Evolutionary conservation across 768 basidiomycete species (phyloP), one percentile per base, ranked within the genome.

Genomic region (Xerocomellus dryophilus): DNA sequence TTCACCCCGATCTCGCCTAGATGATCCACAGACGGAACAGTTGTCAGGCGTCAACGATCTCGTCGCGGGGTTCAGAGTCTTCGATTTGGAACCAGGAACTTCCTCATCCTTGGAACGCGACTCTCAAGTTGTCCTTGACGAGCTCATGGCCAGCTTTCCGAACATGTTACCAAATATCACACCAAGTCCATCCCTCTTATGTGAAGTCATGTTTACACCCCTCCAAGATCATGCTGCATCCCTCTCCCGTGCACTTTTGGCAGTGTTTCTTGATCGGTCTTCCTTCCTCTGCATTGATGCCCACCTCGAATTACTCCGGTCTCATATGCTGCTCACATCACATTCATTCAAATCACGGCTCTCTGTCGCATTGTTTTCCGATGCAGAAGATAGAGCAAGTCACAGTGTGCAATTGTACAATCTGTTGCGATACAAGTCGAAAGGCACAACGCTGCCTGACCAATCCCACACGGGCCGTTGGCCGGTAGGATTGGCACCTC

Each of bases 271-370:
- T 10, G 75, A 81, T 12, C 78, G 82, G 0, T 69, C 79, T 2
- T 82, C 82, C 8, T 77, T 78, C n/a, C 82, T 93, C 47, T 83
- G 85, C 59, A 74, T 93, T 35, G 81, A 77, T 43, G 73, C 81
- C 1, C 90, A 92, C 59, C 78, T 91, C 27, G 61, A 73, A 23
- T 75, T 93, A 42, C 74, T 93, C 38, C 82, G 87, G 18, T 87
- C 87, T 4, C 92, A 90, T 61, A 78, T 93, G 47, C 75, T 92
- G 15, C 73, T 93, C 43, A 82, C 86, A 2, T 81, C 84, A 0
- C 82, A 86, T 29, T 71, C 85, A 1, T 96, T 95, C 74, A 86
- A 84, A 61, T 76, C 78, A 7, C 81, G 86, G 5, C 78, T 96
- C 12, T 74, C 80, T 15, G 71, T 72, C 2, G 90, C 93, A 0